Conservation (phyloP, 768 basidiomycete species). For the Favolaschia claudopus region DNA sequence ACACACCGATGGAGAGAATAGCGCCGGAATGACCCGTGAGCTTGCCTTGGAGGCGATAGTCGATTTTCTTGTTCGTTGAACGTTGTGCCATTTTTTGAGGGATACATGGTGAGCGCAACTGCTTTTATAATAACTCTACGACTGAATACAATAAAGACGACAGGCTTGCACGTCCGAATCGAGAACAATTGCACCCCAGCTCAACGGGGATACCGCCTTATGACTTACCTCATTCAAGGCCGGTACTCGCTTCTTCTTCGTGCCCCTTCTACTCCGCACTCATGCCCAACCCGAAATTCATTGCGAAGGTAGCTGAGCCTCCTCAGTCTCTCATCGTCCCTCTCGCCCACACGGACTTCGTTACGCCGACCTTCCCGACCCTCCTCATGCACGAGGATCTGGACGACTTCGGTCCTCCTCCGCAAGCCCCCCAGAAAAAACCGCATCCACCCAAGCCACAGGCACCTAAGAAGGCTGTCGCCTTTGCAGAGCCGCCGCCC, state of each 20-base stretch:
- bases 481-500: not conserved
- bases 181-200: not conserved
- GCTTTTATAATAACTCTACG: not conserved
- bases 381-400: conserved; percentile 10
- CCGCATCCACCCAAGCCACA: not conserved
- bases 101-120: not conserved
- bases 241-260: not conserved
- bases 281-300: not conserved
- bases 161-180: not conserved
- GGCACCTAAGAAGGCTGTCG: not conserved
- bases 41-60: not conserved
- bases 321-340: not conserved
- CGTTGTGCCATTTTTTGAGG: not conserved
- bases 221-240: no score
- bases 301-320: not conserved
- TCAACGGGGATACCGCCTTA: not conserved
- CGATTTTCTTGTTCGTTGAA: not conserved
- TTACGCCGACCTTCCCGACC: not conserved
- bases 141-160: not conserved
- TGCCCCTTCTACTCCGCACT: not conserved
- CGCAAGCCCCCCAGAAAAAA: not conserved
- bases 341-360: not conserved
- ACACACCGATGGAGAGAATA: no score
- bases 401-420: not conserved
- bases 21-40: not conserved